Base-by-base conservation (phyloP, 164 flowering plant genomes). In the Vitis amurensis region DNA sequence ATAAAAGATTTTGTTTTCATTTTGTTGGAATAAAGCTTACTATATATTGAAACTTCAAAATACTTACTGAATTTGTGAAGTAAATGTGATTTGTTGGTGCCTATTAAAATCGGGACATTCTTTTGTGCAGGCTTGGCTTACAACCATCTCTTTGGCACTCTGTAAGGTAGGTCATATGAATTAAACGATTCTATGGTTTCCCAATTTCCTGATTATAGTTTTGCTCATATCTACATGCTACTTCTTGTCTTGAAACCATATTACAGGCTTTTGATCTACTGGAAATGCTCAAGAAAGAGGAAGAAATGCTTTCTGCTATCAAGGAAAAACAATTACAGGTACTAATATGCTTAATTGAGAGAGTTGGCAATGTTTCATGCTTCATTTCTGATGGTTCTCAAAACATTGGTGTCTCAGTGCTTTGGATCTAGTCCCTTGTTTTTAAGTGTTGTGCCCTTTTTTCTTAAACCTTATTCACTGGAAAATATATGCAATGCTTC, bases 261-360 rank as follows among this genome's bases (percentile, higher is more conserved):
- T 69, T 71, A 27, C 83, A 96, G 98, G 94, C 97, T 63, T 76
- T 91, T 78, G 98, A 90, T 84, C 78, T 96, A 47, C 73, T 92
- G 72, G 99, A 93, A 72, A 88, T 93, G 98, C 81, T 93, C 48
- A 93, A 91, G 89, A 90, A 86, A 83, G 99, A 96, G 82, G 98
- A 93, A 74, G 97, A 91, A 68, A 90, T 96, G 88, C 94, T 96
- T 64, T 67, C 88, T 60, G 91, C 90, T 51, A 64, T 96, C 56
- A 90, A 85, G 73, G 96, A 91, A 68, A 86, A 74, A 71, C 91
- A 92, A 63, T 66, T 68, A 51, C 85, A 89, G 98, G 99, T 96
- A 87, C 27, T 56, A 7, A 15, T 44, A 17, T 72, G 17, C 55
- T 73, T 27, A 17, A 61, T 14, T 37, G 49, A 16, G 48, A 37